A percentile compares a stretch with the other conserved stretches of the same genome.
Conservation (phyloP, 495 filamentous ascomycete species). For the Penicillium canescens region DNA sequence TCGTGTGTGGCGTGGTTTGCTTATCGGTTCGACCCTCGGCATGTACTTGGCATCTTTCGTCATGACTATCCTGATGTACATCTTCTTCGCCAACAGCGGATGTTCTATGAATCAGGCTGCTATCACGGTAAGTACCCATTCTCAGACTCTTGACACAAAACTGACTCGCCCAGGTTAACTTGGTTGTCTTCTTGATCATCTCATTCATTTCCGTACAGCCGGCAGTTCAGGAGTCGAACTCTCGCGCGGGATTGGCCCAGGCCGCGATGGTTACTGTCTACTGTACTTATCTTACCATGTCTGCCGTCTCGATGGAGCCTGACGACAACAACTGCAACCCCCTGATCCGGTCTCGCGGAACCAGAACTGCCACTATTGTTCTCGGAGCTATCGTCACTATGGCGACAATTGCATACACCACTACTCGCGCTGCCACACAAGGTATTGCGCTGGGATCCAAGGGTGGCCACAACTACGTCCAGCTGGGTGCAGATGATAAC, state of each 20-base stretch:
- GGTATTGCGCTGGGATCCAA: slow-evolving; percentile 77
- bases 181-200: slow-evolving; percentile 78
- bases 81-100: slow-evolving; percentile 83
- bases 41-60: slow-evolving; percentile 90
- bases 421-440: slow-evolving; percentile 93
- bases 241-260: slow-evolving; percentile 90
- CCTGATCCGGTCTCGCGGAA: slow-evolving; percentile 80
- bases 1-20: slow-evolving; percentile 74
- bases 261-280: slow-evolving; percentile 97
- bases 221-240: slow-evolving; percentile 85
- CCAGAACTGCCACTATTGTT: slow-evolving; percentile 85
- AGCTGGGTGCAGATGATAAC: slow-evolving; percentile 65
- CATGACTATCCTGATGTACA: slow-evolving; percentile 96
- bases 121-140: slow-evolving; percentile 51
- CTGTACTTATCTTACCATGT: slow-evolving; percentile 98
- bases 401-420: slow-evolving; percentile 96
- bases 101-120: slow-evolving; percentile 94
- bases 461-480: slow-evolving; percentile 59
- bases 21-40: slow-evolving; percentile 88
- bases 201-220: slow-evolving; percentile 89
- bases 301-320: slow-evolving; percentile 97
- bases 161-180: slow-evolving; percentile 62
- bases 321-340: slow-evolving; percentile 96
- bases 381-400: slow-evolving; percentile 94
- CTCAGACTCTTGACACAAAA: slow-evolving; percentile 13